Base-by-base conservation (phyloP, 768 basidiomycete genomes). In the Pleurotus sapidus region DNA sequence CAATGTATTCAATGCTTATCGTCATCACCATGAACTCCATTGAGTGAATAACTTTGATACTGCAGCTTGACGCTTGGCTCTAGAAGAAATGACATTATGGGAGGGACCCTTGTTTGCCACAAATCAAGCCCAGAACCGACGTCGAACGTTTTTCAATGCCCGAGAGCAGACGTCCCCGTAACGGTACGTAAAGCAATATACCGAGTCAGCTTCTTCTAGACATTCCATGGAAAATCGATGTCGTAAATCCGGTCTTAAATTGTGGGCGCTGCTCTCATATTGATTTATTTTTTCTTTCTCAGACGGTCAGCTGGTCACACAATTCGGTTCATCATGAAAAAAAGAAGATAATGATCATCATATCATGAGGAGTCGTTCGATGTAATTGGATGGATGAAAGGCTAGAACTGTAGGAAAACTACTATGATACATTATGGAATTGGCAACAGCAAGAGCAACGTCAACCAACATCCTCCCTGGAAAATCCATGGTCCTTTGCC, bases 371-470 rank as follows among this genome's bases (percentile, higher is more conserved):
- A 17, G 34, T 27, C 24, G 34, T 34, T 30, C 17, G 8, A 54
- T 39, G 24, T 54, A 43, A 23, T 37, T 54, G 24, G n/a, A 34
- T 11, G n/a, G 24, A 30, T 38, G 49, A 20, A 12, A 15, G 27
- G 49, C 23, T 17, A 42, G 11, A 42, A 17, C 30, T 50, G 17
- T 8, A 27, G n/a, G 49, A 20, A 50, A 50, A 54, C 34, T 34
- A 54, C 51, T 43, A 54, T 54, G 51, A 54, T 54, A 54, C 51
- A 54, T 54, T n/a, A 40, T 54, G 39, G 38, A 39, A 25, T 54
- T 17, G 23, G 17, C 14, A 54, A 34, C 30, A 30, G 4, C 27
- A 34, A 11, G 1, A 11, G 9, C 37, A 54, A 18, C 51, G 11
- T 39, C 51, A 20, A 24, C 38, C 24, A 34, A 50, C 25, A 50